phyloP scores from a whole-genome alignment of 1,284 basidiomycete genomes.

The Apiotrichum montevideense region DNA sequence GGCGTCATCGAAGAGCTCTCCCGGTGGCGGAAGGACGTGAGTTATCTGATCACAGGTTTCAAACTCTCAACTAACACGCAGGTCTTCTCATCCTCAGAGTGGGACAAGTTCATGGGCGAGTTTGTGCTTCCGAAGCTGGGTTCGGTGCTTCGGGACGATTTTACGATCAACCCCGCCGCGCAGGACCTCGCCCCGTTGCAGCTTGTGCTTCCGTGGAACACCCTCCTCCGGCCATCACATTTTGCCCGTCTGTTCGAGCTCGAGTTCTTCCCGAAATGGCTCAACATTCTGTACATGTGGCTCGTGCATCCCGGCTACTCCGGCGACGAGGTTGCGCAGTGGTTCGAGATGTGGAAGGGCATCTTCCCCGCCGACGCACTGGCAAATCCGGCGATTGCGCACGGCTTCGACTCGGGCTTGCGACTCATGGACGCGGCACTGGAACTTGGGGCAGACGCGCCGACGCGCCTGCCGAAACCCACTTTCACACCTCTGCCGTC shows the following conservation, averaged over 20 bases:
- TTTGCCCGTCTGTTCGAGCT: conserved; percentile 74
- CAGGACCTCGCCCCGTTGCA: conserved; percentile 77
- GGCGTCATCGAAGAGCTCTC: conserved; percentile 66
- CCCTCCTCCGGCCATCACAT: conserved; percentile 66
- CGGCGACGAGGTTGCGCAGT: conserved; percentile 83
- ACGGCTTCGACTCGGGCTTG: conserved; percentile 76
- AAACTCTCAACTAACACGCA: conserved; percentile 30
- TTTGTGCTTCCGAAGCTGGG: conserved; percentile 86
- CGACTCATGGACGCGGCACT: conserved; percentile 90
- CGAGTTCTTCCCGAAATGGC: conserved; percentile 95
- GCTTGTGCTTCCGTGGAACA: conserved; percentile 71
- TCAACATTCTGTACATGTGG: conserved; percentile 86
- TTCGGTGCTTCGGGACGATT: conserved; percentile 67
- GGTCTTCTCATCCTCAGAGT: conserved; percentile 71
- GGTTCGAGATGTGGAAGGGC: conserved; percentile 80
- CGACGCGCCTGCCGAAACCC: conserved; percentile 60
- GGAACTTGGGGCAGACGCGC: conserved; percentile 68
- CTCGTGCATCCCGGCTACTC: conserved; percentile 73
- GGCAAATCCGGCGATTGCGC: conserved; percentile 58
- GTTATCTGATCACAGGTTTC: conserved; percentile 44
- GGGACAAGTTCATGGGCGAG: conserved; percentile 86
- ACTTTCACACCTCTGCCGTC: conserved; percentile 48
- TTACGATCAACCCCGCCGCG: conserved; percentile 77
- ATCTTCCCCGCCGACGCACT: conserved; percentile 66
- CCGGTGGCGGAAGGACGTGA: conserved; percentile 69